Percentiles rank a stretch among this genome's conserved stretches.
phyloP scores from a whole-genome alignment of 2,329 filamentous ascomycete species.

The Fonsecaea multimorphosa region DNA sequence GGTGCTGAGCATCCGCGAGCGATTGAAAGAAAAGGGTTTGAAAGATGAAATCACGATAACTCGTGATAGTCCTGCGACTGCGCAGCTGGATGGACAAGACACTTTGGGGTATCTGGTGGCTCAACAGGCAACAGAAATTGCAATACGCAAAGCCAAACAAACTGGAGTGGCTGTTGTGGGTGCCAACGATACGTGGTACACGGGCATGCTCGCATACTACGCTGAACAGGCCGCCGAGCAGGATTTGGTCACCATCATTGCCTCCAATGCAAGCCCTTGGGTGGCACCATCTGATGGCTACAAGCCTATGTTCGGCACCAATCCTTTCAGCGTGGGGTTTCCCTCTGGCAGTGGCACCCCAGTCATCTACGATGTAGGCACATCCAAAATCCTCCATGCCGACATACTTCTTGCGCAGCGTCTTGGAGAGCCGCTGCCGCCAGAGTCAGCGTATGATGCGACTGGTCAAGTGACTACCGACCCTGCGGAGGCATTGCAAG shows the following conservation, averaged over 20 bases:
- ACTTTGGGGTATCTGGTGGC: slow-evolving; percentile 24
- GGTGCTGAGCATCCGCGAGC: slow-evolving; percentile 25
- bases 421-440: slow-evolving; percentile 16
- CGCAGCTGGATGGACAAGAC: slow-evolving; percentile 24
- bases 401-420: slow-evolving; percentile 21
- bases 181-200: slow-evolving; percentile 50
- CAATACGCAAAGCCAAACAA: slow-evolving; percentile 20
- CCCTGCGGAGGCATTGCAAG: slow-evolving; percentile 19
- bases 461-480: slow-evolving; percentile 20
- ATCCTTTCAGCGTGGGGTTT: slow-evolving; percentile 29
- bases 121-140: slow-evolving; percentile 15
- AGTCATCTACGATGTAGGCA: slow-evolving; percentile 30
- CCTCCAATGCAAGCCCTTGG: slow-evolving; percentile 24
- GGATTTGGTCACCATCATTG: slow-evolving; percentile 23
- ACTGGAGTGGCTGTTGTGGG: slow-evolving; percentile 50
- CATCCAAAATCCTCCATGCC: slow-evolving; percentile 26
- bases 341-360: slow-evolving; percentile 14
- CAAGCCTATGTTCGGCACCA: slow-evolving; percentile 28
- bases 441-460: slow-evolving; percentile 19
- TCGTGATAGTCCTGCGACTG: slow-evolving; percentile 15
- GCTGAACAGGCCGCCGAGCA: slow-evolving; percentile 22
- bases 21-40: slow-evolving; percentile 8
- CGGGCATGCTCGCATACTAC: slow-evolving; percentile 26
- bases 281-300: slow-evolving; percentile 26
- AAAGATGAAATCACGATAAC: slow-evolving; percentile 19